These are phyloP conservation scores for Aspergillus ibericus DNA, from an alignment of 2,329 filamentous ascomycete genomes.

Conservation along the genomic window DNA sequence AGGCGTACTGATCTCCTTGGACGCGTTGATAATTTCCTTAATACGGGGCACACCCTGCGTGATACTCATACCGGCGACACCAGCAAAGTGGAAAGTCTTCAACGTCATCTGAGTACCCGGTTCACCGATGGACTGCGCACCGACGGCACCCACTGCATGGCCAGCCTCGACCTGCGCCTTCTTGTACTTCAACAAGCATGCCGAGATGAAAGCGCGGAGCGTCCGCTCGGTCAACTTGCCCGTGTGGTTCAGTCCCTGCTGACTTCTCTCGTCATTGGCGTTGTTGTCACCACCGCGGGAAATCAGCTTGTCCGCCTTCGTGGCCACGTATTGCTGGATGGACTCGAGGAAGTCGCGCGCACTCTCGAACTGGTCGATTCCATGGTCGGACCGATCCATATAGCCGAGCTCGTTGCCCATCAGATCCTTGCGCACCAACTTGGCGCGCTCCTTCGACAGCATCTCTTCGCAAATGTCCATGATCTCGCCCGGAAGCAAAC, in stretches of 20 bases:
- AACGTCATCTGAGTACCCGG: conserved; percentile 98
- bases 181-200: conserved; percentile 87
- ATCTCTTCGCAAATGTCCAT: conserved; percentile 65
- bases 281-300: conserved; percentile 35
- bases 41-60: conserved; percentile 99
- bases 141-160: conserved; percentile 92
- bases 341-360: conserved; percentile 78
- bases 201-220: conserved; percentile 71
- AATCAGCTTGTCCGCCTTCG: conserved; percentile 62
- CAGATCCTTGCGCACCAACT: conserved; percentile 63
- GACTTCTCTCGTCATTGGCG: conserved; percentile 29
- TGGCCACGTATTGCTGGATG: conserved; percentile 69
- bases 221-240: conserved; percentile 79
- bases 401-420: conserved; percentile 65
- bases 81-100: conserved; percentile 99
- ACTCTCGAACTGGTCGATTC: conserved; percentile 75
- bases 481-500: conserved; percentile 74
- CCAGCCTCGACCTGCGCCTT: conserved; percentile 90
- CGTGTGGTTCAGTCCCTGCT: conserved; percentile 62
- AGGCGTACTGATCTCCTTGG: conserved; percentile 87
- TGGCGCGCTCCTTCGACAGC: conserved; percentile 66
- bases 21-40: conserved; percentile 99
- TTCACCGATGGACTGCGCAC: conserved; percentile 96
- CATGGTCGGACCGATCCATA: conserved; percentile 66
- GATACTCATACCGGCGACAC: conserved; percentile 99